Conservation (phyloP, 352 stramenopile species). For the Phytophthora vignae region DNA sequence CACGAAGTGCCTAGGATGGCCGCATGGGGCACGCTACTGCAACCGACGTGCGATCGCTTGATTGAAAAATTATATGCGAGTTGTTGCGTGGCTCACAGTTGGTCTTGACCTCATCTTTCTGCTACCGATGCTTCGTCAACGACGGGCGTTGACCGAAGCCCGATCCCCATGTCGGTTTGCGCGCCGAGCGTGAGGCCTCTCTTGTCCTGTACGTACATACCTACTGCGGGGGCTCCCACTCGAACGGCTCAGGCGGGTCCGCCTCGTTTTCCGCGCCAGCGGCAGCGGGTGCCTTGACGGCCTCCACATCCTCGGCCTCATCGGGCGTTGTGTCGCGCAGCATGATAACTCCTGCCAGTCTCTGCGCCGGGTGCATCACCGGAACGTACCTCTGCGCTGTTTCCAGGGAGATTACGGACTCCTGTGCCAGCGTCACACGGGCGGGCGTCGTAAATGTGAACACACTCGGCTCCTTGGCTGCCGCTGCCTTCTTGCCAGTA, state of each 20-base stretch:
- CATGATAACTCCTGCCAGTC: slow-evolving; percentile 94
- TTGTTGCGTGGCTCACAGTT: slow-evolving; percentile 33
- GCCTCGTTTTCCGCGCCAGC: slow-evolving; percentile 94
- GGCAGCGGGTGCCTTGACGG: slow-evolving; percentile 91
- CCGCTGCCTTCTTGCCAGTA: slow-evolving; percentile 57
- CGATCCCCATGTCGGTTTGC: slow-evolving; percentile 33
- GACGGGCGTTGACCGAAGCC: slow-evolving; percentile 17
- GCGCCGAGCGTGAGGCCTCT: slow-evolving; percentile 22
- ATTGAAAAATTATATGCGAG: slow-evolving; percentile 49
- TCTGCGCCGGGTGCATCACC: slow-evolving; percentile 73
- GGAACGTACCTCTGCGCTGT: slow-evolving; percentile 93
- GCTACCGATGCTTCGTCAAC: slow-evolving; percentile 17
- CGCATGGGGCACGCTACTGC: no score
- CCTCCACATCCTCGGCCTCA: slow-evolving; percentile 94
- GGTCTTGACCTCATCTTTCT: slow-evolving; percentile 25
- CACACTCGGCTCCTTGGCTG: slow-evolving; percentile 91
- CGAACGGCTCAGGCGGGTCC: slow-evolving; percentile 95
- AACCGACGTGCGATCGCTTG: slow-evolving; percentile 19
- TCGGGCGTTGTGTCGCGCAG: slow-evolving; percentile 94
- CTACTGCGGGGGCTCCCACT: slow-evolving; percentile 93
- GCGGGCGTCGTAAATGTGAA: slow-evolving; percentile 95
- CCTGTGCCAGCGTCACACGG: slow-evolving; percentile 94
- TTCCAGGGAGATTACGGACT: slow-evolving; percentile 92
- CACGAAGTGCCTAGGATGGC: background rate
- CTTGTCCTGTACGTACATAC: slow-evolving; percentile 33